Conservation (phyloP, 2,329 filamentous ascomycete species). For the Ciborinia camelliae region DNA sequence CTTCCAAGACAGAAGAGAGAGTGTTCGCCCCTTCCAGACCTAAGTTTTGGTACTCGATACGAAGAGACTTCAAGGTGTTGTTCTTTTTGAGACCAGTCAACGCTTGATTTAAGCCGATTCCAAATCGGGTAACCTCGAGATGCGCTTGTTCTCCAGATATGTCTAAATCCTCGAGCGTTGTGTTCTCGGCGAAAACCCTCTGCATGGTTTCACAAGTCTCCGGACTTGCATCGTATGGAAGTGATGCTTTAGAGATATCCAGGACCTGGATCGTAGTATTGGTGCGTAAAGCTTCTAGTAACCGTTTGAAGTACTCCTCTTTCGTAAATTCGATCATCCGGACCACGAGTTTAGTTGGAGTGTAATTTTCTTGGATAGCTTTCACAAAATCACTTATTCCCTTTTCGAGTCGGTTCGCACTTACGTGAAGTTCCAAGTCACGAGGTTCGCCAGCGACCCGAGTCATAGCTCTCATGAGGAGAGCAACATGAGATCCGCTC, state of each 20-base stretch:
- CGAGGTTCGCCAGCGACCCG: constrained; percentile 48
- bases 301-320: constrained; percentile 51
- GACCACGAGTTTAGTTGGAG: constrained; percentile 63
- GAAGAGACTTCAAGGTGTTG: constrained; percentile 56
- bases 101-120: constrained; percentile 64
- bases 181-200: constrained; percentile 63
- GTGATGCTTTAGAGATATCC: constrained; percentile 66
- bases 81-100: constrained; percentile 63
- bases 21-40: constrained; percentile 67
- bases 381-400: constrained; percentile 50
- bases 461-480: constrained; percentile 62
- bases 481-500: constrained; percentile 61
- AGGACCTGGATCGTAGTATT: constrained; percentile 62
- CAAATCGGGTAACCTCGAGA: constrained; percentile 66
- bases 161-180: constrained; percentile 62
- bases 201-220: constrained; percentile 64
- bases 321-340: constrained; percentile 59
- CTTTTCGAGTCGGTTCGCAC: constrained; percentile 50
- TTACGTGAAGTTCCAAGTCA: constrained; percentile 63
- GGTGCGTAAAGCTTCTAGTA: constrained; percentile 57
- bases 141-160: constrained; percentile 70
- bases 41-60: constrained; percentile 66
- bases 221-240: constrained; percentile 65
- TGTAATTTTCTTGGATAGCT: constrained; percentile 50
- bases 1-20: constrained; percentile 63